Base-by-base conservation (phyloP, 257 asterid species). In the Paulownia fortunei region DNA sequence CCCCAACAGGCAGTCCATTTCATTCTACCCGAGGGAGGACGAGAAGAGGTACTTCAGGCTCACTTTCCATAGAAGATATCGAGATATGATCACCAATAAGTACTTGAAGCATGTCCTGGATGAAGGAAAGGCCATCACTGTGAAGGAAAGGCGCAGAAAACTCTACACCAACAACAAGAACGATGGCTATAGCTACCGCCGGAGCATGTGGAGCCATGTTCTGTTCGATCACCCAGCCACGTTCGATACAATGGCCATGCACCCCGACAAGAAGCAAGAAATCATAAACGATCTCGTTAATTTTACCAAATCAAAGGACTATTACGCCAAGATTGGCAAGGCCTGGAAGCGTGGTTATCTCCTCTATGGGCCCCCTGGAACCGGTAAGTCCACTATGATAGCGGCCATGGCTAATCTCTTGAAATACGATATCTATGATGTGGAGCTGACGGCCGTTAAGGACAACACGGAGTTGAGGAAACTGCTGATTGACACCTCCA, bases 281-380 rank as follows among this genome's bases (percentile, higher is more conserved):
- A 87, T 90, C 13, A 13, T 87, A 0, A 78, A 88, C 24, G 95
- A 90, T 36, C 80, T 90, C 0, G 5, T 64, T 39, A 81, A 72
- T 5, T 90, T 90, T 24, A 79, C 83, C 5, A 59, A 82, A 0
- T 66, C 88, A 0, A 87, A 88, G 79, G 91, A 90, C 7, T 88
- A 85, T 19, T 90, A 90, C n/a, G 78, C 81, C 0, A 86, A 86
- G 78, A 69, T 90, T 7, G 96, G 96, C 1, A 90, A 90, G 78
- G 88, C 94, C 0, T 90, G 96, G 96, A 90, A 88, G 73, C 80
- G 96, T 4, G 90, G 90, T 0, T 86, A 86, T 26, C 85, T 85
- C 10, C 85, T 88, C 5, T 72, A 79, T 32, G 89, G 92, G 2
- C 90, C 92, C 0, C 92, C 92, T 0, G 89, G 89, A 0, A 87